phyloP scores from a whole-genome alignment of 768 basidiomycete genomes.

The Mycena alexandri region DNA sequence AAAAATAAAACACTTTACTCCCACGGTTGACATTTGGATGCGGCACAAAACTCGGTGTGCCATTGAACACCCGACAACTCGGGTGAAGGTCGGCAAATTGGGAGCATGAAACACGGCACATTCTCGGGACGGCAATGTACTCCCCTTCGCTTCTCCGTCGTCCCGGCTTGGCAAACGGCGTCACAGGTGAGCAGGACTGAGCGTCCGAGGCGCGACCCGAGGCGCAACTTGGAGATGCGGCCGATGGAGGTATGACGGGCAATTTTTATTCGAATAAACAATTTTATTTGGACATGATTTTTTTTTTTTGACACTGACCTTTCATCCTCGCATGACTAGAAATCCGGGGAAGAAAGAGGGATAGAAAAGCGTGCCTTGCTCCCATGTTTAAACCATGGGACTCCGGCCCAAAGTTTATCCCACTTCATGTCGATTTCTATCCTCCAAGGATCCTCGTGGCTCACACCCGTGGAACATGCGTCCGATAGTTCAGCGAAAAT shows the following conservation, averaged over 20 bases:
- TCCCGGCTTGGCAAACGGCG: no score
- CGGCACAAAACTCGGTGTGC: no score
- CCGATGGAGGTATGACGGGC: no score
- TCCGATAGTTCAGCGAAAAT: conserved; percentile 23
- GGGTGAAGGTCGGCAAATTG: no score
- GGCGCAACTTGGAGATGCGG: no score
- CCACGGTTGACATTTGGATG: no score
- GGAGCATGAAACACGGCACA: background rate
- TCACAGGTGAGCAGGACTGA: no score
- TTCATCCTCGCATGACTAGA: conserved; percentile 10
- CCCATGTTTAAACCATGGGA: conserved; percentile 26
- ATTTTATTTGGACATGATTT: conserved; percentile 13
- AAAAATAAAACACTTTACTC: no score
- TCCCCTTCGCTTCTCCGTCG: background rate
- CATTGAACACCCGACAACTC: no score
- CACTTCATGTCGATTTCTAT: conserved; percentile 19
- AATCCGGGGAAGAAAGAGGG: conserved; percentile 8
- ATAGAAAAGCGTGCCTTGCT: conserved; percentile 18
- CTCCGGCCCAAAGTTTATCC: conserved; percentile 20
- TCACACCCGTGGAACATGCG: conserved; percentile 3
- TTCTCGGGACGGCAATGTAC: conserved; percentile 6
- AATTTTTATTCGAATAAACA: conserved; percentile 9
- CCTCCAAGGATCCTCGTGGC: conserved; percentile 15
- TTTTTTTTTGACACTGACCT: conserved; percentile 2
- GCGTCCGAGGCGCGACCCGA: no score